phyloP scores from a whole-genome alignment of 148 eudicot species.

The Diospyros lotus region DNA sequence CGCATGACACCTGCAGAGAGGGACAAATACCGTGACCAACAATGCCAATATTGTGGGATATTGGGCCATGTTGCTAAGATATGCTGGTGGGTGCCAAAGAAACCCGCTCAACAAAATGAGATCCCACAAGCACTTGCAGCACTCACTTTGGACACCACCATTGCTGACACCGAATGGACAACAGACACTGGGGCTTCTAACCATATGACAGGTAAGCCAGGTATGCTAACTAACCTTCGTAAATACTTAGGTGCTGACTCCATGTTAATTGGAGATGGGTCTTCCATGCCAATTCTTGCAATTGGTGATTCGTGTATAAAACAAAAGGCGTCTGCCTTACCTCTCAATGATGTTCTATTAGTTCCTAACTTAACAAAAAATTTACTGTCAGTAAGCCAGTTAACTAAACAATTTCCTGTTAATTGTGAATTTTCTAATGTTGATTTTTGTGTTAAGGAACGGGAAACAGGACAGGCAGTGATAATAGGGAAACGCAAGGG shows the following conservation, averaged over 20 bases:
- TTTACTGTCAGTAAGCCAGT: not conserved
- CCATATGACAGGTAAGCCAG: not conserved
- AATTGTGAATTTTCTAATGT: not conserved
- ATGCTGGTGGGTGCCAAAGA: not conserved
- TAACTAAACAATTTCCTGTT: not conserved
- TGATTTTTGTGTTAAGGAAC: conserved; percentile 9
- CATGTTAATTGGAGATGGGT: not conserved
- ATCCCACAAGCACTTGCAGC: not conserved
- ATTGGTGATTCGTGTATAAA: too few species aligned
- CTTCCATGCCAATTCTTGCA: not conserved
- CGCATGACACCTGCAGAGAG: not conserved
- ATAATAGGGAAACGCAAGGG: not conserved
- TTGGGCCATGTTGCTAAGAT: not conserved
- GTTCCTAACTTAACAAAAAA: not conserved
- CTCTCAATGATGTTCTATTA: not conserved
- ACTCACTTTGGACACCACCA: not conserved
- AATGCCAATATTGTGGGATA: not conserved
- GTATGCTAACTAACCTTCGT: not conserved
- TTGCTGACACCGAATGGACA: not conserved
- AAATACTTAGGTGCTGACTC: not conserved
- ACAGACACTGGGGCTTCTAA: not conserved
- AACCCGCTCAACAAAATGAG: not conserved
- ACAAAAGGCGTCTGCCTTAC: not conserved
- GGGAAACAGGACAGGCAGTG: not conserved
- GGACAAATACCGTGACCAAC: not conserved